Conservation (phyloP, 2,329 filamentous ascomycete genomes). For the Arthrinium phaeospermum region DNA sequence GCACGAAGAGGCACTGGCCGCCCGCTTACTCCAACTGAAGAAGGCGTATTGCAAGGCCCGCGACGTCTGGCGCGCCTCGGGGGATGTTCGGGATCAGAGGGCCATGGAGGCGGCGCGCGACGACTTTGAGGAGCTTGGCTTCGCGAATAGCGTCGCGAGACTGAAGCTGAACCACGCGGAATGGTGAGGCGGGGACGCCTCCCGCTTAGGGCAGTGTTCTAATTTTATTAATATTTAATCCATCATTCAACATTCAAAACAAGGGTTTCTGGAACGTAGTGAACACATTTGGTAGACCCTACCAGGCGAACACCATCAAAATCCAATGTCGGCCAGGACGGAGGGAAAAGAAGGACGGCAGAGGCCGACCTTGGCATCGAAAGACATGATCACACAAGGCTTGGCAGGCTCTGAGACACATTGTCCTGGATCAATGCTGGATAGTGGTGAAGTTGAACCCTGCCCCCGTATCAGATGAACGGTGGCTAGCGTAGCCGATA, state of each 20-base stretch:
- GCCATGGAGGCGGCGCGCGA: conserved; percentile 14
- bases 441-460: not conserved
- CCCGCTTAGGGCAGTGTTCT: not conserved
- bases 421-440: not conserved
- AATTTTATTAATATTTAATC: not conserved
- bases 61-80: not conserved
- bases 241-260: not conserved
- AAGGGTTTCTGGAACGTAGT: not conserved
- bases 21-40: not conserved
- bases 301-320: no score
- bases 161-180: not conserved
- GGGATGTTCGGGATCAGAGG: not conserved
- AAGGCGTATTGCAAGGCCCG: not conserved
- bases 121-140: conserved; percentile 9
- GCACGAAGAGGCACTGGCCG: not conserved
- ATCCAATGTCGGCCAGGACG: no score
- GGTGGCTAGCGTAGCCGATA: not conserved
- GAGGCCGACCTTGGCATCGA: not conserved
- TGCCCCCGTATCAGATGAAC: not conserved
- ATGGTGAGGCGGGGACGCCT: not conserved
- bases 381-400: not conserved
- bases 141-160: conserved; percentile 4
- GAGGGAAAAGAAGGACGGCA: not conserved
- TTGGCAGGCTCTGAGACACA: not conserved
- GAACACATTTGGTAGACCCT: not conserved